phyloP scores from a whole-genome alignment of 1,139 yeast genomes.

The Tardiomyces depauwii region DNA sequence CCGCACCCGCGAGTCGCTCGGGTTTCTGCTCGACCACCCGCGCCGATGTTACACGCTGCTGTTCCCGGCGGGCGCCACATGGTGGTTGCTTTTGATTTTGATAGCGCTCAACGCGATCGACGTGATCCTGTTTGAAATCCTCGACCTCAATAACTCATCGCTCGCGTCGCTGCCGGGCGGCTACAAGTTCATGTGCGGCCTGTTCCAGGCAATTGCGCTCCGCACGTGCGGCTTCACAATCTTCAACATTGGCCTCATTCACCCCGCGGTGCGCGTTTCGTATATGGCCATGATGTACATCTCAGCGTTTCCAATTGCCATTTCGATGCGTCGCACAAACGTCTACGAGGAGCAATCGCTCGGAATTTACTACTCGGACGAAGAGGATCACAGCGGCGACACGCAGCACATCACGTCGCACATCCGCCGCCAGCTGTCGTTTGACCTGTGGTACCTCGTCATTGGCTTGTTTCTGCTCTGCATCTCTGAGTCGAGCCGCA shows the following conservation, averaged over 20 bases:
- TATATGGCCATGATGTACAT: conserved; percentile 97
- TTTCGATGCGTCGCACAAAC: conserved; percentile 89
- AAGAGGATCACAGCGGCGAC: conserved; percentile 11
- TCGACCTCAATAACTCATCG: conserved; percentile 39
- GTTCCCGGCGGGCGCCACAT: conserved; percentile 87
- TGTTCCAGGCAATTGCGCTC: conserved; percentile 84
- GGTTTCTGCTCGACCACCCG: conserved; percentile 87
- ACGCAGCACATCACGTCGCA: conserved; percentile 60
- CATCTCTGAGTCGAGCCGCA: conserved; percentile 64
- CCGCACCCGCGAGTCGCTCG: conserved; percentile 51
- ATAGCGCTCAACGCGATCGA: conserved; percentile 66
- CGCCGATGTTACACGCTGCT: conserved; percentile 90
- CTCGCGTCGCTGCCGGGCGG: conserved; percentile 47
- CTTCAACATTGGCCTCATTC: conserved; percentile 55
- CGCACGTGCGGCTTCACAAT: conserved; percentile 89
- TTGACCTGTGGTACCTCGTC: conserved; percentile 90
- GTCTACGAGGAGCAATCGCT: conserved; percentile 95
- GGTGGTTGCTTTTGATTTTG: conserved; percentile 81
- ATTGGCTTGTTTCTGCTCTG: conserved; percentile 79
- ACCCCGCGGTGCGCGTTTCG: conserved; percentile 87
- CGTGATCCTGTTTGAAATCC: conserved; percentile 62
- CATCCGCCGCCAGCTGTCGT: conserved; percentile 81
- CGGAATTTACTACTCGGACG: conserved; percentile 50
- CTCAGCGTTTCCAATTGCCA: conserved; percentile 90
- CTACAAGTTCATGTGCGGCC: conserved; percentile 63